Conservation (phyloP, 2,329 filamentous ascomycete genomes). For the Colletotrichum abscissum region DNA sequence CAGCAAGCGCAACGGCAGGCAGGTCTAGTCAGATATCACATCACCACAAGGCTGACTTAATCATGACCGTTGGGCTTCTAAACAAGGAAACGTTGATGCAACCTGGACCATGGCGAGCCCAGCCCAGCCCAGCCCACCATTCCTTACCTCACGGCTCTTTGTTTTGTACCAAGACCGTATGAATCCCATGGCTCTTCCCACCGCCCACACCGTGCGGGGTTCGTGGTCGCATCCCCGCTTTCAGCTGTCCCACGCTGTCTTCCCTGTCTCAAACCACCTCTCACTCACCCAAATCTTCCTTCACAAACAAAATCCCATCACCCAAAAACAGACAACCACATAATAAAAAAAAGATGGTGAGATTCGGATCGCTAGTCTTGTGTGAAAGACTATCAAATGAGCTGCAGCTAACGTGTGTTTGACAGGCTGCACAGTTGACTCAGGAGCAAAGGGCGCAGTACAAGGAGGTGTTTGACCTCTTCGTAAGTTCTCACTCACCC, state of each 20-base stretch:
- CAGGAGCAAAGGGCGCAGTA: constrained; percentile 99
- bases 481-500: constrained; percentile 74
- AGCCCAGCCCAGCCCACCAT: background rate
- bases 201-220: constrained; percentile 23
- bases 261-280: constrained; percentile 35
- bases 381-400: background rate
- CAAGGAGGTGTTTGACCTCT: constrained; percentile 99
- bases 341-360: constrained; percentile 24
- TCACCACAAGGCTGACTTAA: constrained; percentile 14
- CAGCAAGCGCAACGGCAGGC: background rate
- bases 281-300: constrained; percentile 31
- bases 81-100: constrained; percentile 21
- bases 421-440: constrained; percentile 64
- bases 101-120: constrained; percentile 4
- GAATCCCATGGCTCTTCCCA: background rate
- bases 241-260: constrained; percentile 34
- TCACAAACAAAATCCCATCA: constrained; percentile 23
- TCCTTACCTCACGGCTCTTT: background rate
- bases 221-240: constrained; percentile 33
- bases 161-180: background rate
- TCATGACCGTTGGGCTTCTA: constrained; percentile 11
- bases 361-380: background rate
- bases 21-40: background rate
- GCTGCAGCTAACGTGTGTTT: background rate
- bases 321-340: background rate